These are phyloP conservation scores for Neurospora hispaniola DNA, from an alignment of 495 filamentous ascomycete species.

Conservation along the genomic window DNA sequence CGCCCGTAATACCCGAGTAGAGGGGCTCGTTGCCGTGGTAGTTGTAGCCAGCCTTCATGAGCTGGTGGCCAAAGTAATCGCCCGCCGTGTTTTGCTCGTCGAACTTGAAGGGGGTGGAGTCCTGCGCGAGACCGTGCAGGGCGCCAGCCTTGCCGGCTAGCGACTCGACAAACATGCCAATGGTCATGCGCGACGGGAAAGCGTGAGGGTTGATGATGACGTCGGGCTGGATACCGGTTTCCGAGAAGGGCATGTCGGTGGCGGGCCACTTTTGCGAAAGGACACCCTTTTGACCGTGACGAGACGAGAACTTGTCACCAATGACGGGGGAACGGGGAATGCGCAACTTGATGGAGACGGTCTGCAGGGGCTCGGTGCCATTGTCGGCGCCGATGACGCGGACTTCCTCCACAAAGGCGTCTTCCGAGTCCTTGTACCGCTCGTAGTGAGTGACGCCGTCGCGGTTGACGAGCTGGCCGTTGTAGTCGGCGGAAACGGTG, in stretches of 20 bases:
- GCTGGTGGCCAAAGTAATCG: conserved; percentile 92
- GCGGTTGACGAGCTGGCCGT: conserved; percentile 62
- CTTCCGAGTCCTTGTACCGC: conserved; percentile 84
- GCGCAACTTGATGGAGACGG: conserved; percentile 83
- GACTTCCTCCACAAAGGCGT: conserved; percentile 84
- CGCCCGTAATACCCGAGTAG: conserved; percentile 91
- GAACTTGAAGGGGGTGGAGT: conserved; percentile 89
- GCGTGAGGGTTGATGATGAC: conserved; percentile 99
- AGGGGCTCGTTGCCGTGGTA: conserved; percentile 98
- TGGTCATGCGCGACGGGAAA: conserved; percentile 99
- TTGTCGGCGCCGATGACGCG: conserved; percentile 74
- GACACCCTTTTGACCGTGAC: conserved; percentile 97
- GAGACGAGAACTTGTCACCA: conserved; percentile 96
- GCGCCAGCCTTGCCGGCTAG: conserved; percentile 91
- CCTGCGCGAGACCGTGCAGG: conserved; percentile 87
- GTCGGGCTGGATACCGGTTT: conserved; percentile 93
- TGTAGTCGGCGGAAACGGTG: conserved; percentile 69
- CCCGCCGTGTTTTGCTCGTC: conserved; percentile 83
- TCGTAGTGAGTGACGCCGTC: conserved; percentile 74
- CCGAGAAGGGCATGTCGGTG: conserved; percentile 93
- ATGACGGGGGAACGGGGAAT: conserved; percentile 86
- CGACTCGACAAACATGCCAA: conserved; percentile 98
- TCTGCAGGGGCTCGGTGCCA: conserved; percentile 72
- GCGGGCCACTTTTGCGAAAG: conserved; percentile 94
- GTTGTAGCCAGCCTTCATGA: conserved; percentile 90